Evolutionary conservation across 768 basidiomycete genomes (phyloP), one percentile per base, ranked within the genome.

Genomic region (Lyophyllum atratum): DNA sequence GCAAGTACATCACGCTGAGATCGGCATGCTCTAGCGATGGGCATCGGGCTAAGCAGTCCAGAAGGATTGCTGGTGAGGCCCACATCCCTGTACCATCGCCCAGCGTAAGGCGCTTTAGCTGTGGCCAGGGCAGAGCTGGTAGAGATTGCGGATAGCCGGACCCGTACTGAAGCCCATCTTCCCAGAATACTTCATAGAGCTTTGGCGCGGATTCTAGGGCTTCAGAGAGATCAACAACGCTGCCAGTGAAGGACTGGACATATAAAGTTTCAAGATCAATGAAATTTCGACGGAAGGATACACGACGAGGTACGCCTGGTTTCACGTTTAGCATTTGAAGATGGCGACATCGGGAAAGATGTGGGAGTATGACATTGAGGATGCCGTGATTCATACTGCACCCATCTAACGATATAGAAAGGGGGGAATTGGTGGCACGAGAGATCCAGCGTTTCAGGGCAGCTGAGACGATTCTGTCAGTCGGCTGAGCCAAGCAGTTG

Each of bases 71-170:
- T 22, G 29, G 9, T 2, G 37, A 22, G 7, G 51, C 44, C 21
- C 42, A 28, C 31, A 40, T 40, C 17, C 5, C 10, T 15, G 39
- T 33, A 12, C 49, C 54, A 14, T 44, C 22, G 31, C 57, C 53
- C 40, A 60, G 49, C 15, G 51, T 49, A 25, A 60, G 37, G n/a
- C 28, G 48, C 37, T 40, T 53, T 15, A 60, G 59, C 19, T 26
- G 44, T 8, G 37, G 29, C 50, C 50, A 54, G 12, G 49, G 49
- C 22, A 51, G 31, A 21, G 1, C 11, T 7, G 49, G 53, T 17
- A 55, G 34, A 22, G 48, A 34, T 19, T 25, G 47, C 19, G 28
- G 22, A 2, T n/a, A 15, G 31, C 19, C 28, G 21, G n/a, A 40
- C n/a, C 24, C n/a, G 26, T 43, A 52, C 12, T 29, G 11, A 22